Percentiles rank a stretch among this genome's conserved stretches.
Evolutionary conservation across 805 yeast genomes (phyloP).

Genomic region (Yarrowia sp.): DNA sequence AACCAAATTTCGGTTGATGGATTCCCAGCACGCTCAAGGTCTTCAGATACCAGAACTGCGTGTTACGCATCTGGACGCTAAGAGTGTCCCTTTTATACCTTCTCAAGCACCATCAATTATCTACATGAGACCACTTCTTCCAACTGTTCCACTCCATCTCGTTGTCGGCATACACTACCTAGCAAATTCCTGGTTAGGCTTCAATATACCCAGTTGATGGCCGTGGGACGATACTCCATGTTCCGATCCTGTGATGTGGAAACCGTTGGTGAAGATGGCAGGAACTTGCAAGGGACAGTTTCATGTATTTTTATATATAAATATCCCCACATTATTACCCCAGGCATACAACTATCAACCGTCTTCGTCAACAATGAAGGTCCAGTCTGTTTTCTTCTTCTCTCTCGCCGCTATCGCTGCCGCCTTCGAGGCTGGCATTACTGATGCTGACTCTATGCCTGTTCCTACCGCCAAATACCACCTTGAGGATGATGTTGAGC

Average conservation of each 20-base stretch:
- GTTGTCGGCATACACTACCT: not conserved
- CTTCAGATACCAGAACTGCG: no score
- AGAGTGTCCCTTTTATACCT: no score
- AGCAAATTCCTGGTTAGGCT: not conserved
- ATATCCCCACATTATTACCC: not conserved
- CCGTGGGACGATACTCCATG: not conserved
- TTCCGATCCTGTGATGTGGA: not conserved
- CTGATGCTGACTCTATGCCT: not conserved
- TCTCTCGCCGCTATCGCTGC: constrained; percentile 20
- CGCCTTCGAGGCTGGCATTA: constrained; percentile 1
- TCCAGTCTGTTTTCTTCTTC: constrained; percentile 6
- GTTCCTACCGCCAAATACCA: not conserved
- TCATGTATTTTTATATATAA: not conserved
- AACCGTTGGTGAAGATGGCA: not conserved
- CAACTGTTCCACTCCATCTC: no score
- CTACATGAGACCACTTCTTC: no score
- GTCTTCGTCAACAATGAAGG: not conserved
- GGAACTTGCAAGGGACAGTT: not conserved
- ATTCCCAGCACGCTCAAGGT: no score
- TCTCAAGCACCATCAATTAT: no score
- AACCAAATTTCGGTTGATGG: no score
- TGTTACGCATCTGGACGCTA: no score
- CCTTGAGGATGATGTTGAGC: not conserved
- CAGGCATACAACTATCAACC: not conserved
- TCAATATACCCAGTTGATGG: not conserved